These are phyloP conservation scores for Phialophora tarda DNA, from an alignment of 2,329 filamentous ascomycete genomes.

Conservation along the genomic window DNA sequence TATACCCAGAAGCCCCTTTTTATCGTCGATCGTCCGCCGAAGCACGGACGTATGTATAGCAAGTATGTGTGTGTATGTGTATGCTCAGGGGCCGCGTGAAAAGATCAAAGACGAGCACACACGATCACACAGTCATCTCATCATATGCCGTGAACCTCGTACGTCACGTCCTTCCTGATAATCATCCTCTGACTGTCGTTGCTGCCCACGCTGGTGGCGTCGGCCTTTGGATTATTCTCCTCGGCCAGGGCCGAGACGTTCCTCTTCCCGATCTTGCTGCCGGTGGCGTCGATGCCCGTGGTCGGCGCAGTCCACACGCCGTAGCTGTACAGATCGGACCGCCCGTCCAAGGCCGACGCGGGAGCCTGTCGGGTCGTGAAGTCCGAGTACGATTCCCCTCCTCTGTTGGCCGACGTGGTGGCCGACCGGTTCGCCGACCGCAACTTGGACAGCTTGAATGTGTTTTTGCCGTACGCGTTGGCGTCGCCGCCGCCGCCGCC, in stretches of 20 bases:
- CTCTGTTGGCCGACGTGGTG: not conserved
- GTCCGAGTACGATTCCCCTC: not conserved
- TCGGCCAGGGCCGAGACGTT: not conserved
- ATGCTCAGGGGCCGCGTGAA: too few species aligned
- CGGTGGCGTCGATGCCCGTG: not conserved
- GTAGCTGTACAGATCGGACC: slow-evolving; percentile 3
- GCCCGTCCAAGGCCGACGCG: not conserved
- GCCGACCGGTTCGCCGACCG: slow-evolving; percentile 18
- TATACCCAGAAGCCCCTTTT: too few species aligned
- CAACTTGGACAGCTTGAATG: slow-evolving; percentile 29
- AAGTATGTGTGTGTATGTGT: too few species aligned
- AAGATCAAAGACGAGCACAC: too few species aligned
- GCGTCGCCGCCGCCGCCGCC: slow-evolving; percentile 5
- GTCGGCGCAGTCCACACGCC: slow-evolving; percentile 5
- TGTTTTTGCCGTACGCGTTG: slow-evolving; percentile 1
- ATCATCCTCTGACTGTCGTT: slow-evolving; percentile 10
- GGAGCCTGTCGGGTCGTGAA: slow-evolving; percentile 1
- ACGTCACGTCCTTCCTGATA: slow-evolving; percentile 6
- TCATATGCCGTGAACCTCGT: not conserved
- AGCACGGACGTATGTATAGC: too few species aligned
- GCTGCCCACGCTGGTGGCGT: slow-evolving; percentile 1
- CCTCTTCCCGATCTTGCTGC: not conserved
- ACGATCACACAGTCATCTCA: not conserved
- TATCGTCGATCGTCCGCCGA: too few species aligned
- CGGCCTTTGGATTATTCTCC: not conserved